Base-by-base conservation (phyloP, 768 basidiomycete species). In the Pleurotus eryngii region DNA sequence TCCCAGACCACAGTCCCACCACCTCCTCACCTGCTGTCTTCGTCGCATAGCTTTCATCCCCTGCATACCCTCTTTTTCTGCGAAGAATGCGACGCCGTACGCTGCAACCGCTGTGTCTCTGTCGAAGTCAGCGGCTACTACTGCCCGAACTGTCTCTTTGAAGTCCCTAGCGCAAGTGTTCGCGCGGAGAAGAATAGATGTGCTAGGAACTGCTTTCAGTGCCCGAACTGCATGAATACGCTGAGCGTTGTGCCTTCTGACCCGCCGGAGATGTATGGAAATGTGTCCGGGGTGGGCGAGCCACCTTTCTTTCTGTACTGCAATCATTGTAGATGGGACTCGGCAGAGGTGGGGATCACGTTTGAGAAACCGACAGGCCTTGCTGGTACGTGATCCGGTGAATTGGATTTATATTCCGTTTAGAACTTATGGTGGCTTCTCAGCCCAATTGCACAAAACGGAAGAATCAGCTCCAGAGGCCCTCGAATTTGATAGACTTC, bases 101-200 rank as follows among this genome's bases (percentile, higher is more conserved):
- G 95, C 57, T 99, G 97, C 68, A 91, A 97, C 69, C 82, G 87
- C 61, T 99, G 97, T 64, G 92, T 96, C 2, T 81, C 87, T 6
- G 78, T 93, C 45, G 97, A 99, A 82, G 90, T 98, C 68, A 91
- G 92, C 68, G 92, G 92, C 43, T 99, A 98, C 70, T 98, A 93
- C 71, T 99, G 97, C 69, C 97, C 97, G 30, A 95, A 96, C 70
- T 99, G 97, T 70, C 79, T 98, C 15, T 99, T 98, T 70, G 97
- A 99, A 69, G 97, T 99, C 9, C 96, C 97, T 0, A 94, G 89
- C 68, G 97, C 97, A 2, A 97, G 94, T 65, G 97, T 99, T n/a
- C 81, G 97, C 55, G 94, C 91, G 11, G 97, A 99, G 73, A 96
- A 95, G 81, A 98, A 97, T 68, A 98, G 97, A 82, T 99, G 97